A percentile compares a stretch with the other conserved stretches of the same genome.
Evolutionary conservation across 78 protist species (phyloP).

Genomic region (Dictyostelium purpureum): DNA sequence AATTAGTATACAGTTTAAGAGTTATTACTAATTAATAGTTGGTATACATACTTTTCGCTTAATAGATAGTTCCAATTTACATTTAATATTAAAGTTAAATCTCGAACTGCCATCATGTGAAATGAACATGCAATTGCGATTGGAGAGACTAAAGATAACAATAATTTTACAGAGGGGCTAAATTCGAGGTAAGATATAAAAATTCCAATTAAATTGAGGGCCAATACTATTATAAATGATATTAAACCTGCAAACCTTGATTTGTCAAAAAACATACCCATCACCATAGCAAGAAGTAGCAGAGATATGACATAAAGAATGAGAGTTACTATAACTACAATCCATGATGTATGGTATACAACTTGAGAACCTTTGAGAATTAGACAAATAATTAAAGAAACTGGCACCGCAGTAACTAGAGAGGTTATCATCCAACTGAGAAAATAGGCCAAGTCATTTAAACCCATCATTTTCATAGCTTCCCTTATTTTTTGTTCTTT

Average conservation of each 20-base stretch:
- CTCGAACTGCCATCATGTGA: not conserved
- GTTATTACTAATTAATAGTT: too few species aligned
- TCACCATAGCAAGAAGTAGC: not conserved
- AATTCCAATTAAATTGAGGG: conserved; percentile 33
- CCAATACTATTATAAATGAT: conserved; percentile 10
- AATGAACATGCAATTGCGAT: conserved; percentile 47
- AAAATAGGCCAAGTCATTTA: conserved; percentile 32
- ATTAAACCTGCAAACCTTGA: conserved; percentile 58
- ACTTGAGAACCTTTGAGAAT: not conserved
- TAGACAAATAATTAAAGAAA: not conserved
- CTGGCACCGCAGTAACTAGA: not conserved
- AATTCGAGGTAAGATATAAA: conserved; percentile 27
- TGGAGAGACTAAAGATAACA: conserved; percentile 49
- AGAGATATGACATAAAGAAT: not conserved
- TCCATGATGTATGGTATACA: not conserved
- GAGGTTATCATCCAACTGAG: conserved; percentile 13
- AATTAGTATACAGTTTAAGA: not conserved
- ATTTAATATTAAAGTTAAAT: not conserved
- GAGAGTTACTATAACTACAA: conserved; percentile 5
- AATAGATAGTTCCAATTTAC: not conserved
- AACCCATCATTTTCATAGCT: conserved; percentile 72
- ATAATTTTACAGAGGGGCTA: not conserved
- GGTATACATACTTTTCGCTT: not conserved
- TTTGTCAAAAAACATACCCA: conserved; percentile 48
- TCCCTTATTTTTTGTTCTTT: conserved; percentile 52